Evolutionary conservation across 1,139 yeast species (phyloP).

Genomic region (Kurtzmaniella quercitrusa): DNA sequence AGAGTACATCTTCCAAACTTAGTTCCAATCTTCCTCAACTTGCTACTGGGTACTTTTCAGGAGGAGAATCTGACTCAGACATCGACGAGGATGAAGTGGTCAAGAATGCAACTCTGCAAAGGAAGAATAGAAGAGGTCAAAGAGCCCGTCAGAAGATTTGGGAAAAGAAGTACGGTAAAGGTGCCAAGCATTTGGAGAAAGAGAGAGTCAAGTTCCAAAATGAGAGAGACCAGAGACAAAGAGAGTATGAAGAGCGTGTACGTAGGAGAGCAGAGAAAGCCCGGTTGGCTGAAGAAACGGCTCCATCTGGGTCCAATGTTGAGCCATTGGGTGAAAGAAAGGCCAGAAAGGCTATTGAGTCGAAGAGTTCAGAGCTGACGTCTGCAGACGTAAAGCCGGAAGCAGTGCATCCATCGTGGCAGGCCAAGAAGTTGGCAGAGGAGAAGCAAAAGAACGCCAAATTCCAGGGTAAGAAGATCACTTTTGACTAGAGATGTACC

Average conservation of each 20-base stretch:
- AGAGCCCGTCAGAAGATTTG: constrained; percentile 94
- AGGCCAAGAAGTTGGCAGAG: constrained; percentile 73
- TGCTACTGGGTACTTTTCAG: constrained; percentile 76
- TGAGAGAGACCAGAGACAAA: constrained; percentile 56
- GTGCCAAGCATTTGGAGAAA: constrained; percentile 78
- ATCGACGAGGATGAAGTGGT: constrained; percentile 55
- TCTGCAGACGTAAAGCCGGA: constrained; percentile 13
- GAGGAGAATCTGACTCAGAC: constrained; percentile 56
- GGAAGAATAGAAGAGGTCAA: constrained; percentile 94
- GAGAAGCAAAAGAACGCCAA: constrained; percentile 60
- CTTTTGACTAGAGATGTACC: constrained; percentile 56
- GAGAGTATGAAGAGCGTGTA: constrained; percentile 70
- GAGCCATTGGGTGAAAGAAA: constrained; percentile 39
- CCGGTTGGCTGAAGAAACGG: constrained; percentile 24
- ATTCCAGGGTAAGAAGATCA: constrained; percentile 81
- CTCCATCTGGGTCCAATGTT: constrained; percentile 34
- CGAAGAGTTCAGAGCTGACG: neutral
- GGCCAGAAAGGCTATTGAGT: constrained; percentile 10
- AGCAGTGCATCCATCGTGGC: constrained; percentile 90
- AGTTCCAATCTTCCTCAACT: constrained; percentile 55
- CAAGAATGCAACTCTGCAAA: constrained; percentile 44
- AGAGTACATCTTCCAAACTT: constrained; percentile 14
- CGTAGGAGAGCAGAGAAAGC: constrained; percentile 59
- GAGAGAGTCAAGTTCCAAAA: constrained; percentile 50
- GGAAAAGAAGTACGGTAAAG: constrained; percentile 82